Percentiles rank a stretch among this genome's conserved stretches.
Conservation (phyloP, 1,284 basidiomycete genomes). For the Pterula multifida region DNA sequence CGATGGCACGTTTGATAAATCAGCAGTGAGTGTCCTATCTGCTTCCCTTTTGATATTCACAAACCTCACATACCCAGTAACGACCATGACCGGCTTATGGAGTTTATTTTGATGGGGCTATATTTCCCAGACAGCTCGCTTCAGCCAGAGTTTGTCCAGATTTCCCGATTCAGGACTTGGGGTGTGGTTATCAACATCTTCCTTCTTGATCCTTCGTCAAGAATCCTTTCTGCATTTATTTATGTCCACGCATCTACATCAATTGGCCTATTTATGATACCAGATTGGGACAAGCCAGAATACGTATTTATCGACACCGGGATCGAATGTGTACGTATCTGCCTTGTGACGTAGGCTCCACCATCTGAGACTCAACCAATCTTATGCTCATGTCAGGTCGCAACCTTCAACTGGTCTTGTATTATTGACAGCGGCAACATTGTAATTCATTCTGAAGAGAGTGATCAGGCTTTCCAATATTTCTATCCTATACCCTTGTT, state of each 20-base stretch:
- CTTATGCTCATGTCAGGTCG: conserved; percentile 23
- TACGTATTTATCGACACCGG: conserved; percentile 63
- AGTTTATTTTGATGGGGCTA: conserved; percentile 44
- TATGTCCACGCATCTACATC: conserved; percentile 41
- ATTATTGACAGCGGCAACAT: conserved; percentile 48
- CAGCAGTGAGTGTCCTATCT: conserved; percentile 25
- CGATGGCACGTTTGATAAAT: conserved; percentile 48
- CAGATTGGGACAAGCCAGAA: conserved; percentile 51
- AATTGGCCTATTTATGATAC: conserved; percentile 50
- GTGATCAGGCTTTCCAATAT: conserved; percentile 38
- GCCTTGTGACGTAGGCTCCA: not conserved
- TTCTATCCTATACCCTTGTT: conserved; percentile 45
- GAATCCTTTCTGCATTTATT: conserved; percentile 55
- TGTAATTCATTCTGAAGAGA: conserved; percentile 61
- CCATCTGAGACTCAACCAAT: conserved; percentile 4
- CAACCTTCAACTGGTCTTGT: conserved; percentile 65
- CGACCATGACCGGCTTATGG: conserved; percentile 35
- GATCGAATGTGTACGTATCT: conserved; percentile 49
- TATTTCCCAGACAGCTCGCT: conserved; percentile 31
- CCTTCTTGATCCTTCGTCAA: conserved; percentile 49
- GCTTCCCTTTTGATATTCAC: not conserved
- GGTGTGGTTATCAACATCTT: conserved; percentile 69
- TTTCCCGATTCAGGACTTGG: conserved; percentile 48
- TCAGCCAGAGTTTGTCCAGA: conserved; percentile 36
- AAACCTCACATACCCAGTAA: conserved; percentile 22